Conservation (phyloP, 495 filamentous ascomycete genomes). For the Tetracladium setigerum region DNA sequence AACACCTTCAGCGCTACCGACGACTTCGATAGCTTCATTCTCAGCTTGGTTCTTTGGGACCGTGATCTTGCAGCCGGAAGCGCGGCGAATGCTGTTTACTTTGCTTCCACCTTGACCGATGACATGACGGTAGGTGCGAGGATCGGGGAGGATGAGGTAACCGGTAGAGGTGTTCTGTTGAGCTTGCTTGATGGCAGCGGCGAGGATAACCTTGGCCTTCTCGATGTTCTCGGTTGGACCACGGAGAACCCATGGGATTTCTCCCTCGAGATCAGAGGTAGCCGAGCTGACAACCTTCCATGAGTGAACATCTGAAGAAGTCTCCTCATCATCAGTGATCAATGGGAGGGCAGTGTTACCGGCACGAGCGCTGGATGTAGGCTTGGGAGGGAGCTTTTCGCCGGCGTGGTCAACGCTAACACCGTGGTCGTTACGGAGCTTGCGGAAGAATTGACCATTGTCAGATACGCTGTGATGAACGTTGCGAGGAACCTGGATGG, state of each 20-base stretch:
- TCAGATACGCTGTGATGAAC: slow-evolving; percentile 80
- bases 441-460: slow-evolving; percentile 88
- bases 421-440: slow-evolving; percentile 68
- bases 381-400: slow-evolving; percentile 61
- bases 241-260: slow-evolving; percentile 87
- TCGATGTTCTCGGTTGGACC: slow-evolving; percentile 68
- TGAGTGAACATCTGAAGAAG: slow-evolving; percentile 54
- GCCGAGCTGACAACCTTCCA: slow-evolving; percentile 69
- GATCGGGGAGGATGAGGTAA: slow-evolving; percentile 84
- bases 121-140: slow-evolving; percentile 79
- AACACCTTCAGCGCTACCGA: slow-evolving; percentile 68
- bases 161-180: slow-evolving; percentile 65
- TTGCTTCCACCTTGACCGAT: slow-evolving; percentile 84
- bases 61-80: slow-evolving; percentile 86
- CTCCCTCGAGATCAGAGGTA: slow-evolving; percentile 47
- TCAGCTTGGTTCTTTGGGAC: slow-evolving; percentile 75
- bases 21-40: slow-evolving; percentile 81
- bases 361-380: slow-evolving; percentile 36
- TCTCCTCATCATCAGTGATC: slow-evolving; percentile 75
- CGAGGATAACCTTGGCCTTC: slow-evolving; percentile 66
- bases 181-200: slow-evolving; percentile 63
- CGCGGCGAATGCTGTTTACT: slow-evolving; percentile 85
- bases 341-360: slow-evolving; percentile 62
- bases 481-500: slow-evolving; percentile 67
- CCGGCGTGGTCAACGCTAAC: slow-evolving; percentile 89